phyloP scores from a whole-genome alignment of 257 asterid genomes.

The Solanum clarkiae region DNA sequence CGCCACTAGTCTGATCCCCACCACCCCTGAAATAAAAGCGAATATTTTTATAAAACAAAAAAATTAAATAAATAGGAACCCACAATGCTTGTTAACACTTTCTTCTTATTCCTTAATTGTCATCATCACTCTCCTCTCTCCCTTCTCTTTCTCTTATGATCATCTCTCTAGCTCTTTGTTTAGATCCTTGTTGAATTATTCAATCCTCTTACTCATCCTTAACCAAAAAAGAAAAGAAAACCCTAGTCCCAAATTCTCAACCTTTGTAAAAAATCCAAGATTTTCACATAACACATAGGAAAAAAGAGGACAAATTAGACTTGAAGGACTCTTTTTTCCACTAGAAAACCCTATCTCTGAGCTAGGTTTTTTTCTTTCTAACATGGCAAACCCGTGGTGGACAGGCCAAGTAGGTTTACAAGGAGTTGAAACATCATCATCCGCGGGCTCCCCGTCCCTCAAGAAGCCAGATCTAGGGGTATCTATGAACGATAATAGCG shows the following conservation, averaged over 20 bases:
- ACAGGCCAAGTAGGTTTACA: conserved; percentile 38
- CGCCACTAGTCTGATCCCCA: no score
- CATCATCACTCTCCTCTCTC: not conserved
- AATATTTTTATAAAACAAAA: not conserved
- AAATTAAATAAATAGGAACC: not conserved
- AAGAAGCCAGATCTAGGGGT: conserved; percentile 48
- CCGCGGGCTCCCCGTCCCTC: conserved; percentile 16
- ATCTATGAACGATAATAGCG: conserved; percentile 23
- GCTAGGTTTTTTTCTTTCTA: not conserved
- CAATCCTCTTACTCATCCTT: not conserved
- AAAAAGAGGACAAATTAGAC: not conserved
- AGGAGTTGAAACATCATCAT: conserved; percentile 28
- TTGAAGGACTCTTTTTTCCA: not conserved
- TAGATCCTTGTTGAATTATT: conserved; percentile 14
- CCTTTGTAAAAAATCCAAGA: not conserved
- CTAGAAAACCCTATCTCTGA: not conserved
- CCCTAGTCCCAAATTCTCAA: not conserved
- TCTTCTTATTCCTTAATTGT: not conserved
- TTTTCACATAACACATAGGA: not conserved
- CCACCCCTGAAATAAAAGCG: not conserved
- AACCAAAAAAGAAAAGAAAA: not conserved
- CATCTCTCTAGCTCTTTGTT: not conserved
- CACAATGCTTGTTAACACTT: not conserved
- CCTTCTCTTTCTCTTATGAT: not conserved
- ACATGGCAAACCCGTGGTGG: conserved; percentile 63